Base-by-base conservation (phyloP, 2,329 filamentous ascomycete species). In the Ophiocordyceps camponoti-floridani region DNA sequence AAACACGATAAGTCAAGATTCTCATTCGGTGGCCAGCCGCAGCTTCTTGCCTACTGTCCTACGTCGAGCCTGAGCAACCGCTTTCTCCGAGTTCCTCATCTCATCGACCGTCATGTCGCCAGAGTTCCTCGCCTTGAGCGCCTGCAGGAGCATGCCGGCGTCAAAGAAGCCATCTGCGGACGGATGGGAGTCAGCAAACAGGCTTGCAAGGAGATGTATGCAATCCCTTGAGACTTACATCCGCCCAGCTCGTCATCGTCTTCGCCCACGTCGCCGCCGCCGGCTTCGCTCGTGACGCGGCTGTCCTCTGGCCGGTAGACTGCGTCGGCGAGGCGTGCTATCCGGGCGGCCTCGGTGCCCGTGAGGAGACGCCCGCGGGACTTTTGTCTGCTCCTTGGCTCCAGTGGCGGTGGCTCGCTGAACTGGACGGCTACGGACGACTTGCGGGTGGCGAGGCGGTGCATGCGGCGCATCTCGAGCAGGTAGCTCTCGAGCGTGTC, bases 161-260 rank as follows among this genome's bases (percentile, higher is more conserved):
- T 96, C 89, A 64, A 96, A 96, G 69, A 96, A 95, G 30, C 89
- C 89, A 68, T 95, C 88, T 94, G 57, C n/a, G 40, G 6, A 1
- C 19, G 13, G 19, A 13, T 9, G 4, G 14, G 4, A 10, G 35
- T 41, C 26, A 44, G 43, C 35, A 30, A 4, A 28, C 27, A 31
- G 16, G 7, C 4, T 5, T 10, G 14, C 26, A 12, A 10, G 1
- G 11, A 41, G n/a, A 11, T 53, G 26, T 4, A 13, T 4, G 41
- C 35, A 23, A 31, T 30, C 13, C 9, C 16, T 30, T 23, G 11
- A 33, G 44, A 79, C 84, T 80, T 76, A 94, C 88, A 95, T 62
- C 89, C 88, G 52, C 88, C 88, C 57, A 95, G 72, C 51, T 86
- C 85, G 56, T 94, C 88, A 62, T 88, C 83, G 55, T n/a, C n/a